These are phyloP conservation scores for Xylaria intraflava DNA, from an alignment of 495 filamentous ascomycete genomes.

Conservation along the genomic window DNA sequence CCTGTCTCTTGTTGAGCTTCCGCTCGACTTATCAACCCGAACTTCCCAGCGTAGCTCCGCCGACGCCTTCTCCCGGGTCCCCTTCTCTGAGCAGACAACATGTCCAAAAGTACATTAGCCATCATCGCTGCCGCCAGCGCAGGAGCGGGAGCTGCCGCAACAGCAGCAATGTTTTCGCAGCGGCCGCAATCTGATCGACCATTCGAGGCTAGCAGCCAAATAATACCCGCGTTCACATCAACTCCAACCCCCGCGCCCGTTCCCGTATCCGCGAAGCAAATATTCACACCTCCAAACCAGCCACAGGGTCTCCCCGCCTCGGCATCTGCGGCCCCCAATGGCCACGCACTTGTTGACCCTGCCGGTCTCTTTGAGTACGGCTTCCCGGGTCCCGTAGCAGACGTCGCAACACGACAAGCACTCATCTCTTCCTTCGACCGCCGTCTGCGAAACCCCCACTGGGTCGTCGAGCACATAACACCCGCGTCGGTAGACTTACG, in stretches of 20 bases:
- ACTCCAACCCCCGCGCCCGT: constrained; percentile 36
- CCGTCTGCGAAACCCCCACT: constrained; percentile 82
- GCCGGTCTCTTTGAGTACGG: constrained; percentile 92
- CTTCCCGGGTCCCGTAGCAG: constrained; percentile 84
- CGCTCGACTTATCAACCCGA: constrained; percentile 21
- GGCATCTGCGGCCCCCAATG: constrained; percentile 28
- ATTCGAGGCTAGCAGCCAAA: constrained; percentile 27
- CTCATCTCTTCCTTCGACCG: constrained; percentile 86
- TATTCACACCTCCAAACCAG: constrained; percentile 28
- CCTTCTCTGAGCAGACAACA: constrained; percentile 26
- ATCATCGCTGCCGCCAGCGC: constrained; percentile 85
- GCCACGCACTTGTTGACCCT: constrained; percentile 62
- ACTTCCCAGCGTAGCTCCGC: constrained; percentile 3
- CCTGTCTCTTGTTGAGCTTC: not conserved
- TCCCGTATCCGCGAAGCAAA: constrained; percentile 38
- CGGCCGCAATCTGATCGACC: constrained; percentile 44
- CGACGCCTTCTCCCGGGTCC: constrained; percentile 1
- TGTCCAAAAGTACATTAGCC: constrained; percentile 84
- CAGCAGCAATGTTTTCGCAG: constrained; percentile 64
- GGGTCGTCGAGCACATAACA: constrained; percentile 98
- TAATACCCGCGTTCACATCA: constrained; percentile 38
- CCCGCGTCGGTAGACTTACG: constrained; percentile 68
- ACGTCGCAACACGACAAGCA: constrained; percentile 66
- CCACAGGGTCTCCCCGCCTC: constrained; percentile 23
- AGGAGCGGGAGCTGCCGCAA: constrained; percentile 78